These are phyloP conservation scores for Eimeria necatrix DNA, from an alignment of 169 alveolate species.

Conservation along the genomic window DNA sequence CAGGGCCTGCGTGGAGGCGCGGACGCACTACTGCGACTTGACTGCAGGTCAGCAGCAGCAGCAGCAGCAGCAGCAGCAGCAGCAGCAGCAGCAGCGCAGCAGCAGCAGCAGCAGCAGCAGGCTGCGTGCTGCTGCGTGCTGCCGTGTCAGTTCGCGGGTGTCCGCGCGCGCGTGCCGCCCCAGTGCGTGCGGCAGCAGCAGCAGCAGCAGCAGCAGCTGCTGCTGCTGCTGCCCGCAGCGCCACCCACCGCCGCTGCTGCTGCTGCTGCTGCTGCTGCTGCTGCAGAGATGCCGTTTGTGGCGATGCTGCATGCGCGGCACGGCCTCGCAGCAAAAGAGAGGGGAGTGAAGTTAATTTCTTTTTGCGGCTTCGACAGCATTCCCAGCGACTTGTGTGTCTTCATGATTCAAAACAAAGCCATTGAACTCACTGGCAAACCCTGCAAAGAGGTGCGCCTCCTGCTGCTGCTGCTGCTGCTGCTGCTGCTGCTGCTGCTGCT, in stretches of 20 bases:
- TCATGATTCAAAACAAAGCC: slow-evolving; percentile 61
- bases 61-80: slow-evolving; percentile 37
- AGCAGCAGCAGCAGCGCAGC: not conserved
- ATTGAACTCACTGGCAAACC: slow-evolving; percentile 11
- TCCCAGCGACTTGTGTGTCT: slow-evolving; percentile 63
- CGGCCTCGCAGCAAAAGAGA: slow-evolving; percentile 68
- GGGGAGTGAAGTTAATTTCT: slow-evolving; percentile 74
- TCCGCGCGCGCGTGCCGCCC: not conserved
- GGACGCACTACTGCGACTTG: slow-evolving; percentile 80
- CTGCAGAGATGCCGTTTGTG: slow-evolving; percentile 75
- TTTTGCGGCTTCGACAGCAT: slow-evolving; percentile 79
- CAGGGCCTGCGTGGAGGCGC: slow-evolving; percentile 66
- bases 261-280: no score
- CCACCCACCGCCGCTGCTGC: not conserved
- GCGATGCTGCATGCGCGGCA: slow-evolving; percentile 10
- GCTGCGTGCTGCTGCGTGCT: slow-evolving; percentile 11
- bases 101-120: not conserved
- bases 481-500: not conserved
- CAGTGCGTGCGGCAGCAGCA: not conserved
- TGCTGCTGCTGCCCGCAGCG: not conserved
- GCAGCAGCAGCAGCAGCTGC: not conserved
- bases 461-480: not conserved
- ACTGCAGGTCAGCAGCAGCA: slow-evolving; percentile 67
- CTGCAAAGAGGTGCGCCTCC: slow-evolving; percentile 23
- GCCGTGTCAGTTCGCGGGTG: not conserved